Percentiles rank a stretch among this genome's conserved stretches.
Evolutionary conservation across 129 eudicot species (phyloP).

Genomic region (Scalesia atractyloides): DNA sequence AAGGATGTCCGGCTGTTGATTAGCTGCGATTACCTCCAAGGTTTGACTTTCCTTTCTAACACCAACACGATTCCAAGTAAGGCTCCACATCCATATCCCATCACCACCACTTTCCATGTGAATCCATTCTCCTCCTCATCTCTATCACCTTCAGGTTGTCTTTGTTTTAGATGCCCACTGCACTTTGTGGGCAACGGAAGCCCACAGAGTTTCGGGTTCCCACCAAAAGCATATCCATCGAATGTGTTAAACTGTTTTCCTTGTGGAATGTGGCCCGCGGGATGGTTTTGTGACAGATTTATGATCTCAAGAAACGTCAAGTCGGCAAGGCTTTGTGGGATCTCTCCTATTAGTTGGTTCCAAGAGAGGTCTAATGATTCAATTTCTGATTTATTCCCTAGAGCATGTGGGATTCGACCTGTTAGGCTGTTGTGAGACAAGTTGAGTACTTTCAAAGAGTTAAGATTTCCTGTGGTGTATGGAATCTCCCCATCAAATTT

Average conservation of each 20-base stretch:
- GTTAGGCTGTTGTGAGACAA: slow-evolving; percentile 39
- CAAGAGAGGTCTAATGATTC: slow-evolving; percentile 43
- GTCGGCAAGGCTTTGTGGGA: slow-evolving; percentile 29
- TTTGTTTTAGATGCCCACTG: background rate
- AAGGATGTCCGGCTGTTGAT: no score
- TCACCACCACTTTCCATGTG: slow-evolving; percentile 22
- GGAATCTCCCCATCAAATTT: slow-evolving; percentile 39
- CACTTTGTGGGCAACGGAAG: slow-evolving; percentile 12
- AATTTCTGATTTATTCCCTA: slow-evolving; percentile 27
- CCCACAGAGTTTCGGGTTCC: slow-evolving; percentile 23
- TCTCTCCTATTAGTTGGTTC: slow-evolving; percentile 39
- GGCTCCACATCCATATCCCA: slow-evolving; percentile 33
- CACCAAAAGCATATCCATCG: background rate
- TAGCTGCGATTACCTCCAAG: no score
- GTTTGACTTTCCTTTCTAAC: no score
- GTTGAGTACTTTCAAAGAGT: slow-evolving; percentile 25
- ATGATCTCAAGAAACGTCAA: slow-evolving; percentile 26
- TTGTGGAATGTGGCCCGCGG: slow-evolving; percentile 16
- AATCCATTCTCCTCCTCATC: background rate
- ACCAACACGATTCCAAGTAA: slow-evolving; percentile 10
- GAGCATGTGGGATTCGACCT: slow-evolving; percentile 37
- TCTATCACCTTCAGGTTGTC: background rate
- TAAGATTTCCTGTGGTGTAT: slow-evolving; percentile 22
- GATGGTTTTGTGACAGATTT: slow-evolving; percentile 39
- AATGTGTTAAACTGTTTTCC: slow-evolving; percentile 28